Evolutionary conservation across 768 basidiomycete genomes (phyloP), one percentile per base, ranked within the genome.

Genomic region (Suillus variegatus): DNA sequence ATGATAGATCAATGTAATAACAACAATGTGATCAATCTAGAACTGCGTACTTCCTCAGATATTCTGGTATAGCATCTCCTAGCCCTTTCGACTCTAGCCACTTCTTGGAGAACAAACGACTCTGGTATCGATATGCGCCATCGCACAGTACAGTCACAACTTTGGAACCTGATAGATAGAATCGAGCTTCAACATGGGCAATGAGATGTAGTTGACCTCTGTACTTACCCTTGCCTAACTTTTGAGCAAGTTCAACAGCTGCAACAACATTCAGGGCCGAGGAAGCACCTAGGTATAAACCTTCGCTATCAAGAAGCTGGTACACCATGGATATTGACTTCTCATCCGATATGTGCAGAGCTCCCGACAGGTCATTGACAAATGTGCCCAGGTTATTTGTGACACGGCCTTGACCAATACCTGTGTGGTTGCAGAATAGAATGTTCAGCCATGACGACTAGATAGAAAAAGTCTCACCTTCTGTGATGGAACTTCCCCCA

Each of bases 101-200:
- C 70, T 87, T 86, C 75, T 92, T 92, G 18, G 95, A 97, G 81
- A 99, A 99, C 43, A 99, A 80, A 13, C 97, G 86, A 66, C 93
- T 96, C 80, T 99, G 97, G 74, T 99, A 97, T 73, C 97, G 86
- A 73, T 99, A 97, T 54, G 97, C 97, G 8, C 97, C 97, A 74
- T 99, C 97, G 76, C 92, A 94, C 46, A 99, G 79, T 61, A 98
- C 84, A 6, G 97, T 99, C 2, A 88, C 95, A 36, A 99, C 82
- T 18, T 84, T 93, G 25, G 91, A 90, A 43, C 92, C 93, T 95
- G 20, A 66, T 38, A 54, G 44, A 44, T 62, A 62, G 36, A 61
- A n/a, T 35, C 20, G 32, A 25, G 32, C 28, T 68, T 40, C 66
- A 13, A 64, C 61, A 35, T n/a, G 22, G 8, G 49, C 6, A 25